These are phyloP conservation scores for Piloderma croceum DNA, from an alignment of 768 basidiomycete genomes.

Conservation along the genomic window DNA sequence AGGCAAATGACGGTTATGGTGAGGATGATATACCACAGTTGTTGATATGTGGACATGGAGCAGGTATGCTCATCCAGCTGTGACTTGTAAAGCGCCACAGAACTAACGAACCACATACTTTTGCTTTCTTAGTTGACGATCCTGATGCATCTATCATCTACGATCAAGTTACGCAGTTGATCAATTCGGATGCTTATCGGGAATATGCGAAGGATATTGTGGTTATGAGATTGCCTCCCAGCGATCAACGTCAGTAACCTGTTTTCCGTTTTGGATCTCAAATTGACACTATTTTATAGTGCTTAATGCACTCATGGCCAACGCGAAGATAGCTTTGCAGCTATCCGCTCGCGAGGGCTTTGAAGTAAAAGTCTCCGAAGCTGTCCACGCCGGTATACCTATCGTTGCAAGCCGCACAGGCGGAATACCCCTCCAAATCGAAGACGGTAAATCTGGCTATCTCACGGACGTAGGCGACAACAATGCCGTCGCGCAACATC, in stretches of 20 bases:
- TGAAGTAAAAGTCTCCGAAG: constrained; percentile 95
- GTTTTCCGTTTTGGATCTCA: background rate
- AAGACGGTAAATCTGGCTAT: constrained; percentile 83
- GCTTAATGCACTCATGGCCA: constrained; percentile 84
- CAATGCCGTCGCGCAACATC: constrained; percentile 63
- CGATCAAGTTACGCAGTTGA: constrained; percentile 64
- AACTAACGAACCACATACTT: too few species aligned
- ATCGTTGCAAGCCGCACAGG: constrained; percentile 82
- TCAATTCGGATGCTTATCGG: constrained; percentile 46
- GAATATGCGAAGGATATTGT: constrained; percentile 59
- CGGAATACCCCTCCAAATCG: constrained; percentile 90
- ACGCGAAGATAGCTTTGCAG: constrained; percentile 85
- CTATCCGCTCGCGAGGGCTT: constrained; percentile 93
- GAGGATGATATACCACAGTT: constrained; percentile 65
- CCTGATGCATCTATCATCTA: constrained; percentile 93
- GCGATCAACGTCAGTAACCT: constrained; percentile 64
- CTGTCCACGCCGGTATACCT: constrained; percentile 85
- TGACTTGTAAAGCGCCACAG: too few species aligned
- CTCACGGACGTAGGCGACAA: constrained; percentile 76
- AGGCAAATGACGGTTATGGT: constrained; percentile 33
- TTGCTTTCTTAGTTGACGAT: constrained; percentile 92
- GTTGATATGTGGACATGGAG: constrained; percentile 80
- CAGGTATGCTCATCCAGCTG: too few species aligned
- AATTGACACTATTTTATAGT: constrained; percentile 36
- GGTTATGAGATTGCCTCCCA: constrained; percentile 76